Base-by-base conservation (phyloP, 2,329 filamentous ascomycete species). In the Coleophoma cylindrospora region DNA sequence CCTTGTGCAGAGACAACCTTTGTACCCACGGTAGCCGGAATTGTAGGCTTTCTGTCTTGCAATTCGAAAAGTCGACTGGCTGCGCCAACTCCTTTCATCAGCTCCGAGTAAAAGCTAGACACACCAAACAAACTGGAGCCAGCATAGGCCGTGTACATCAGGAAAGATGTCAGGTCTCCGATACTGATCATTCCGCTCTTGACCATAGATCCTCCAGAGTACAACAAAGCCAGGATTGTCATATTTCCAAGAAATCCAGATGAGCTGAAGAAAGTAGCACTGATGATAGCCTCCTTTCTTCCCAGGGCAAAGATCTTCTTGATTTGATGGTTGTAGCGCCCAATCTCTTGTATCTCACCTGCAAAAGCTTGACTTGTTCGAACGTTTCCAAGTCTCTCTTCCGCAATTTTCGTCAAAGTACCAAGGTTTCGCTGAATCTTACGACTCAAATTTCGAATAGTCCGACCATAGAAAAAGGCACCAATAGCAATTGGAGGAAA, bases 31-130 rank as follows among this genome's bases (percentile, higher is more conserved):
- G 95, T 99, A 17, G 91, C 83, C n/a, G 86, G 86, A 54, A 97
- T 95, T 2, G 84, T 86, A 0, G 91, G 88, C 51, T 89, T 76
- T 55, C 94, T 85, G 67, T 99, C 94, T 66, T 97, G 91, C 6
- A 99, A 79, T 65, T 99, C 94, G 63, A 99, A 99, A 1, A 99
- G 76, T 53, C 94, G 87, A 63, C 87, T 95, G n/a, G 94, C 94
- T 40, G 94, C 94, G 62, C 95, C 94, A 4, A 96, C 92, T 40
- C 95, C 95, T 69, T 99, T 99, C 94, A 99, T 99, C 54, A 99
- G 77, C 66, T 99, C 94, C 0, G 91, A 96, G 70, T 96, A 99
- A 71, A 99, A 99, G 50, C 89, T 90, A 4, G 91, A 96, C 2
- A 99, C 75, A 4, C 94, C 94, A 60, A 97, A 96, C 56, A 99